Evolutionary conservation across 768 basidiomycete species (phyloP), one percentile per base, ranked within the genome.

Genomic region (Auriculariales sp.): DNA sequence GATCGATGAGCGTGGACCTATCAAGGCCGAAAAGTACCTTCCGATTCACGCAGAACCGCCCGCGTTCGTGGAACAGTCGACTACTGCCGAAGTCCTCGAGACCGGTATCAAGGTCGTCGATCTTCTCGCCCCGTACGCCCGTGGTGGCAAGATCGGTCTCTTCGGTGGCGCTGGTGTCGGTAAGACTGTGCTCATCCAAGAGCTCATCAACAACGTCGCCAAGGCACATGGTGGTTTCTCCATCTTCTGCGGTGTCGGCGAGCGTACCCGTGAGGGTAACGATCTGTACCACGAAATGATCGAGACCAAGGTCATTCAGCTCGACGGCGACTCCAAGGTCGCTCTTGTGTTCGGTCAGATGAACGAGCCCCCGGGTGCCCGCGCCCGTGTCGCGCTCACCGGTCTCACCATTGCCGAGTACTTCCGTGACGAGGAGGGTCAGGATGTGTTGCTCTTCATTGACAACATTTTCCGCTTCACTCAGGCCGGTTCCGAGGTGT

Each of bases 401-500:
- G 95, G 95, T 70, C 74, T 99, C 53, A 99, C 95, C 64, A 98
- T 98, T 59, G 95, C 95, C 57, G 95, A 99, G 72, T 99, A 98
- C 75, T 99, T 99, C 95, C 93, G 95, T 82, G 95, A 99, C 62
- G 94, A 98, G 74, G 94, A 99, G 73, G 95, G 95, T 56, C 95
- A 99, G 70, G 95, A 99, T 68, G 95, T 99, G 76, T 78, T 99
- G 66, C 83, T 99, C 64, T 99, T 99, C 79, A 99, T 99, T 66
- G 95, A 99, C 86, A 99, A 99, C 81, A 99, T 99, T 72, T 99
- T 99, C 95, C 93, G 95, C 66, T 99, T 99, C 88, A 99, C 95
- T 59, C 95, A 98, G 70, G 95, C 95, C 63, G 95, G 95, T 83
- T 99, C 95, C 56, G 95, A 98, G 68, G 95, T 98, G 76, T 99